Base-by-base conservation (phyloP, 495 filamentous ascomycete genomes). In the Penicillium psychrofluorescens region DNA sequence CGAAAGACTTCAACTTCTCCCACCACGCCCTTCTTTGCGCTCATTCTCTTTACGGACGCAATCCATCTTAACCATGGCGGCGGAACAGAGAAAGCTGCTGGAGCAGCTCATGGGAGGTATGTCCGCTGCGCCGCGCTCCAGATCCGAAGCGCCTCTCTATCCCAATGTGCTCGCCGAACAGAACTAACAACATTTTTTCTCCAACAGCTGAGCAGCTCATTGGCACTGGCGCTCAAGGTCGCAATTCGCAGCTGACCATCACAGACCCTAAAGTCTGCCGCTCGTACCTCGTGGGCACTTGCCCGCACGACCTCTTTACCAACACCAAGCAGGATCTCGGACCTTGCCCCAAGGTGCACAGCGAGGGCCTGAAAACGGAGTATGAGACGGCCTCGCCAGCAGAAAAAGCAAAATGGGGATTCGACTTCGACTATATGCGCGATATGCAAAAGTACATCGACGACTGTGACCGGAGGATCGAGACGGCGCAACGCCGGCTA, bases 281-380 rank as follows among this genome's bases (percentile, higher is more conserved):
- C 41, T 95, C 89, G 44, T 96, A 90, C 67, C 78, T 99, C 40
- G 88, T 80, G 48, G 92, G 92, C 51, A 95, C 86, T 34, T 99
- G 92, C 62, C 92, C 92, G 6, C 91, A 96, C 72, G 92, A 99
- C 70, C 90, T 97, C 59, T 99, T 99, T 79, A 97, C 90, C 48
- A 99, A 99, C 71, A 99, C 92, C 34, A 97, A 95, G 68, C 88
- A 95, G 77, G 92, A 99, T 62, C 77, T 96, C 29, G 92, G 92
- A 13, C 81, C 81, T 0, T 99, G 92, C 56, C 80, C 88, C 30
- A 92, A 92, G 66, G 80, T 91, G 35, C 92, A 99, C 66, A 86
- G 79, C 44, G 90, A 95, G 62, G 78, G 81, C 22, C 76, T 95
- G 43, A 95, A 95, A 62, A 71, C 78, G 32, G 89, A 97, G 59